Conservation (phyloP, 2,329 filamentous ascomycete species). For the Hypoxylon sp. region DNA sequence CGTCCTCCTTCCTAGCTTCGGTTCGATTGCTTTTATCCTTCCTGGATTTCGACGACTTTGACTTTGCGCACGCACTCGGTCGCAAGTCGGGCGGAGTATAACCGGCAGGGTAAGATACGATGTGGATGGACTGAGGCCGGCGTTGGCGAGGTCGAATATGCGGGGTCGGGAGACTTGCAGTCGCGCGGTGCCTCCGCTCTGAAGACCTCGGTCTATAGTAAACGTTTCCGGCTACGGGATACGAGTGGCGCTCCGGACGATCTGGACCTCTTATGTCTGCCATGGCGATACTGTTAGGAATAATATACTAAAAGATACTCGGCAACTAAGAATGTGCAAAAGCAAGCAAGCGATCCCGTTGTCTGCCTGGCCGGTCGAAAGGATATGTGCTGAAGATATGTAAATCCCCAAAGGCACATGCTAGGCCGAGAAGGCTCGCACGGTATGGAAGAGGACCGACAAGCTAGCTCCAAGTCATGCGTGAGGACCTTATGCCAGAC, state of each 20-base stretch:
- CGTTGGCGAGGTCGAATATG: slow-evolving; percentile 60
- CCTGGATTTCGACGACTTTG: slow-evolving; percentile 52
- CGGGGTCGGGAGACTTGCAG: slow-evolving; percentile 47
- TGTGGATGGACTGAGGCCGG: slow-evolving; percentile 63
- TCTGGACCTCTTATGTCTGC: slow-evolving; percentile 37
- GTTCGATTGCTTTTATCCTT: slow-evolving; percentile 39
- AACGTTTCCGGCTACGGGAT: slow-evolving; percentile 40
- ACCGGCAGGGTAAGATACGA: slow-evolving; percentile 55
- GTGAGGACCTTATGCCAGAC: slow-evolving; percentile 20
- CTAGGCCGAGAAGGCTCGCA: slow-evolving; percentile 16
- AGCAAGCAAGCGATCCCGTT: slow-evolving; percentile 10
- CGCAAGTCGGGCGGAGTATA: slow-evolving; percentile 57
- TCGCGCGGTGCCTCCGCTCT: slow-evolving; percentile 38
- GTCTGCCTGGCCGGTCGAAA: slow-evolving; percentile 15
- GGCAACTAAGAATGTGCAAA: slow-evolving; percentile 18
- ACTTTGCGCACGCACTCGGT: slow-evolving; percentile 54
- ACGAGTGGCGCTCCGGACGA: slow-evolving; percentile 35
- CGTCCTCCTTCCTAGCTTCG: slow-evolving; percentile 37
- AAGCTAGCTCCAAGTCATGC: slow-evolving; percentile 26
- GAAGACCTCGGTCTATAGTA: slow-evolving; percentile 43
- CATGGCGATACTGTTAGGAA: slow-evolving; percentile 45
- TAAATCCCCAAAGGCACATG: slow-evolving; percentile 19
- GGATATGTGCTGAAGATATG: slow-evolving; percentile 15
- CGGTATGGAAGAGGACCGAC: slow-evolving; percentile 17
- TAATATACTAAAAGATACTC: slow-evolving; percentile 24